These are phyloP conservation scores for Phragmites australis DNA, from an alignment of 176 grass and related monocot species.

Conservation along the genomic window DNA sequence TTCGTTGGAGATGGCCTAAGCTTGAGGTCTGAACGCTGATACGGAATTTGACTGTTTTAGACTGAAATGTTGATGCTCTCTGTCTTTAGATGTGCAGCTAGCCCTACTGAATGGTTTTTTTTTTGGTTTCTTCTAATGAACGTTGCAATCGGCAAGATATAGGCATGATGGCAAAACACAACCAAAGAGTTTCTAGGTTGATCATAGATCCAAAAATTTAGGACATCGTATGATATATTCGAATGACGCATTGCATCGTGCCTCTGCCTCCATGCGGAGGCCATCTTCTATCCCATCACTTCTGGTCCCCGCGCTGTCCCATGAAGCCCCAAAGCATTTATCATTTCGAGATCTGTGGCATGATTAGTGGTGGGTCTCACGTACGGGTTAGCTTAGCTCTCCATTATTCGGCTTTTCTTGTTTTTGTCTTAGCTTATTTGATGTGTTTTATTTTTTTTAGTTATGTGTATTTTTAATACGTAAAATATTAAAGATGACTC, in stretches of 20 bases:
- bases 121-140: neutral
- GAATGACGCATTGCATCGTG: neutral
- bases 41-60: neutral
- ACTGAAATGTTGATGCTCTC: neutral
- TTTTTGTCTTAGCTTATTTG: no score
- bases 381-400: neutral
- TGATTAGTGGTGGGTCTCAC: conserved; percentile 18
- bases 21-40: neutral
- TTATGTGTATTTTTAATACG: no score
- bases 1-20: no score
- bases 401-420: no score
- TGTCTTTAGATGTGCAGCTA: neutral
- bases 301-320: conserved; percentile 11
- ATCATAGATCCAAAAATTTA: neutral
- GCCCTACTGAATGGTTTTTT: neutral
- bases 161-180: neutral
- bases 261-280: neutral
- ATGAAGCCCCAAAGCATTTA: neutral
- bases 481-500: no score
- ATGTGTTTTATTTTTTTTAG: no score
- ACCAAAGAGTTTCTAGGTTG: neutral
- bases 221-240: neutral
- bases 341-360: neutral
- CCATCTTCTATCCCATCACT: neutral
- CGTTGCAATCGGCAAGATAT: neutral